Percentiles rank a stretch among this genome's conserved stretches.
Conservation (phyloP, 139 green algal genomes). For the Chlorella ohadii region DNA sequence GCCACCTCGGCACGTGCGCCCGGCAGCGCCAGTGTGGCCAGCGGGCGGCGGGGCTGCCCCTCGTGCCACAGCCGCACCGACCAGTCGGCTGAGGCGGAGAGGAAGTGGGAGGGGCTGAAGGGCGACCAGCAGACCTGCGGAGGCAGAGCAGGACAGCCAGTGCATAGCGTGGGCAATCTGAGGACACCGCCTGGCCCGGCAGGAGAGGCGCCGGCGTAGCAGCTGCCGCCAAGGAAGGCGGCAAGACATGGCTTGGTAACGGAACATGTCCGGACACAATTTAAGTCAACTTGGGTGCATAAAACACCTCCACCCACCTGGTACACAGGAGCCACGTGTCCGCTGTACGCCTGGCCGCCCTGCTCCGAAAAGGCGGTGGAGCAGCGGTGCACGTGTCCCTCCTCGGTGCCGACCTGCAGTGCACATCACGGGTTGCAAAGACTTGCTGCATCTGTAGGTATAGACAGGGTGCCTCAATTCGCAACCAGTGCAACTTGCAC, state of each 20-base stretch:
- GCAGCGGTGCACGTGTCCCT: constrained; percentile 89
- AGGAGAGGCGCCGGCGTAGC: no score
- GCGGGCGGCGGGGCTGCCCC: constrained; percentile 39
- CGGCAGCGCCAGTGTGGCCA: constrained; percentile 75
- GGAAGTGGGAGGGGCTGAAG: constrained; percentile 77
- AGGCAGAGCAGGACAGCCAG: no score
- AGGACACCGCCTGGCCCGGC: no score
- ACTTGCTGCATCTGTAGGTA: no score
- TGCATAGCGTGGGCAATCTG: neutral
- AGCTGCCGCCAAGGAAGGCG: no score
- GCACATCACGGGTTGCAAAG: neutral
- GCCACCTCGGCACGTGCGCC: constrained; percentile 62
- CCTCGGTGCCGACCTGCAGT: constrained; percentile 74
- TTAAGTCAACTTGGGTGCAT: no score
- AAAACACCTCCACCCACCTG: constrained; percentile 7
- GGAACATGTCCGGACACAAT: no score
- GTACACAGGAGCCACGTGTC: constrained; percentile 86
- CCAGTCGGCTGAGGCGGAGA: constrained; percentile 81
- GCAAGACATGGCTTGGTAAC: no score
- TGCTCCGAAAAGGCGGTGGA: constrained; percentile 85
- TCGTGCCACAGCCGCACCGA: constrained; percentile 83
- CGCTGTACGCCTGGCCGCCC: constrained; percentile 79
- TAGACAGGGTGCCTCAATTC: no score
- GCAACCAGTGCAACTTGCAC: no score
- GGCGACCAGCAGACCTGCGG: constrained; percentile 74